phyloP scores from a whole-genome alignment of 306 rosid genomes.

The Hippophae tibetana region DNA sequence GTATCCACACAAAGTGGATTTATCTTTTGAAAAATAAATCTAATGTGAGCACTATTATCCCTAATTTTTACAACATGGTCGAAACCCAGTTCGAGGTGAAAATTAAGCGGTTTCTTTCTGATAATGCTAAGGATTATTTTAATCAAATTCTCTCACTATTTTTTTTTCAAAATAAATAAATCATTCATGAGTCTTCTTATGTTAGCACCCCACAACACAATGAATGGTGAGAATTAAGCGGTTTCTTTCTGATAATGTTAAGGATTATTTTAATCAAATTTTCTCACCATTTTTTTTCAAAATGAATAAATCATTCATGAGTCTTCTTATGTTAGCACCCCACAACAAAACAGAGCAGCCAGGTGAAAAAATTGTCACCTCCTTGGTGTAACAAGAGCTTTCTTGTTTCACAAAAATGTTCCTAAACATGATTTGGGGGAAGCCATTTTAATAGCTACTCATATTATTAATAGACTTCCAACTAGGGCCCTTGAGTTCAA shows the following conservation, averaged over 20 bases:
- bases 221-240: too few relatives aligned
- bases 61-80: not conserved
- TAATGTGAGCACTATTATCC: not conserved
- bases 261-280: too few relatives aligned
- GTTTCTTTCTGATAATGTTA: too few relatives aligned
- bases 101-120: not conserved
- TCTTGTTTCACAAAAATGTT: not conserved
- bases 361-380: not conserved
- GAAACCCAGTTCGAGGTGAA: not conserved
- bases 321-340: too few relatives aligned
- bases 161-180: not conserved
- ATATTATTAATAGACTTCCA: not conserved
- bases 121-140: not conserved
- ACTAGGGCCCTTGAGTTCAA: not conserved
- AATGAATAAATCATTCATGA: too few relatives aligned
- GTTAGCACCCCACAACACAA: too few relatives aligned
- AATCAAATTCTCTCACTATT: not conserved
- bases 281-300: too few relatives aligned
- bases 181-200: conserved; percentile 1
- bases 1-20: not conserved
- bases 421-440: not conserved
- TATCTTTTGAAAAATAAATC: not conserved
- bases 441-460: not conserved
- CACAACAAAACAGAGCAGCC: not conserved
- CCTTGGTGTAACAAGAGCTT: not conserved